Evolutionary conservation across 192 early-diverging fungal genomes (phyloP), one percentile per base, ranked within the genome.

Genomic region (Coemansia sp.): DNA sequence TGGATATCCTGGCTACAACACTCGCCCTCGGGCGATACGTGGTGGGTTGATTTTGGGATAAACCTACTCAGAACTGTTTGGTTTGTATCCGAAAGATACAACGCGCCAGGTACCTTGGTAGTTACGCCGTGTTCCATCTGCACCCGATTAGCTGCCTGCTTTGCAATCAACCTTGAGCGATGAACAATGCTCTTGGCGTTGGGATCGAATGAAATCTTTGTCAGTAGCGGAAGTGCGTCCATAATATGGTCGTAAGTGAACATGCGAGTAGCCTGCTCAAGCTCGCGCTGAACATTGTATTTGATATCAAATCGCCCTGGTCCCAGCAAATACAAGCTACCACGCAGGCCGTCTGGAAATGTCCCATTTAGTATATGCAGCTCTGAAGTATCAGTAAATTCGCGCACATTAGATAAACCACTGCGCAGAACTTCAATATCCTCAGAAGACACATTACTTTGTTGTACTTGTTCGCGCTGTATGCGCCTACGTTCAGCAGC

Each of bases 181-280:
- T 90, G 86, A 30, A 62, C 80, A 58, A 92, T 79, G 10, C 65
- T 77, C 59, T 85, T 84, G 51, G 51, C 73, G n/a, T 59, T 57
- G 16, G 85, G 85, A 26, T 87, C 83, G 50, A 92, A 84, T 44
- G 81, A 76, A 73, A 92, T 85, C 58, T 86, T 84, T 56, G 84
- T 89, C 48, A 92, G 82, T 14, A 90, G 74, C 23, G 90, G 90
- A 61, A 89, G 74, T 48, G 86, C 83, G 64, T 92, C 90, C 76
- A 92, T 86, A 77, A 87, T 85, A 62, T 90, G 87, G 12, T 85
- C 88, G 56, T 88, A 90, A 3, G 76, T 72, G 56, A 87, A 92
- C 21, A 74, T 82, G 7, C 81, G 81, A n/a, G 88, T 90, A 7
- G 82, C 88, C 58, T 83, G 87, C 77, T 90, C 85, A 9, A 82